Percentiles rank a stretch among this genome's conserved stretches.
phyloP scores from a whole-genome alignment of 129 eudicot species.

The Ambrosia artemisiifolia region DNA sequence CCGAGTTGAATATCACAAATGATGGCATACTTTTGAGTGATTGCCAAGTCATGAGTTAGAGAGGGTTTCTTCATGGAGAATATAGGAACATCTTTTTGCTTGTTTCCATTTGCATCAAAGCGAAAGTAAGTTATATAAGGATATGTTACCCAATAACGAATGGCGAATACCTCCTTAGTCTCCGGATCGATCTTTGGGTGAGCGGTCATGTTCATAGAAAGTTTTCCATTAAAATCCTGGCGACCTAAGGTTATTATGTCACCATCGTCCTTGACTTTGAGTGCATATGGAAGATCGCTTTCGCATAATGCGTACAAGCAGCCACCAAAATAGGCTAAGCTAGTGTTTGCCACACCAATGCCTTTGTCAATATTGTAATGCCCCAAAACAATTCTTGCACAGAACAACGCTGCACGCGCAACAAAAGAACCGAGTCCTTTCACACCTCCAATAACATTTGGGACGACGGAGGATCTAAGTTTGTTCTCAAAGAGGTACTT shows the following conservation, averaged over 20 bases:
- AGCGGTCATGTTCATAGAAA: constrained; percentile 27
- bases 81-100: constrained; percentile 16
- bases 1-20: constrained; percentile 35
- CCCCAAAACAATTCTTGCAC: not conserved
- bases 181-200: constrained; percentile 16
- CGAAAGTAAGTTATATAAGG: constrained; percentile 16
- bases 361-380: constrained; percentile 16
- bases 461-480: constrained; percentile 29
- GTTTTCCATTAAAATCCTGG: constrained; percentile 20
- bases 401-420: constrained; percentile 6
- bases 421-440: not conserved
- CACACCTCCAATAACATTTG: constrained; percentile 44
- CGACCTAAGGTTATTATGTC: constrained; percentile 21
- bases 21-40: constrained; percentile 35
- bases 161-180: constrained; percentile 23
- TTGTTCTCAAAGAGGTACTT: constrained; percentile 37
- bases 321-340: constrained; percentile 5
- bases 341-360: constrained; percentile 29
- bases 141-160: constrained; percentile 18
- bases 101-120: constrained; percentile 8
- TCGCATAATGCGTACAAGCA: constrained; percentile 24
- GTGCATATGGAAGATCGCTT: constrained; percentile 24
- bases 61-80: constrained; percentile 30
- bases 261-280: constrained; percentile 4
- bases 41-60: constrained; percentile 35